Base-by-base conservation (phyloP, 2,329 filamentous ascomycete species). In the Rugonectria rugulosa region DNA sequence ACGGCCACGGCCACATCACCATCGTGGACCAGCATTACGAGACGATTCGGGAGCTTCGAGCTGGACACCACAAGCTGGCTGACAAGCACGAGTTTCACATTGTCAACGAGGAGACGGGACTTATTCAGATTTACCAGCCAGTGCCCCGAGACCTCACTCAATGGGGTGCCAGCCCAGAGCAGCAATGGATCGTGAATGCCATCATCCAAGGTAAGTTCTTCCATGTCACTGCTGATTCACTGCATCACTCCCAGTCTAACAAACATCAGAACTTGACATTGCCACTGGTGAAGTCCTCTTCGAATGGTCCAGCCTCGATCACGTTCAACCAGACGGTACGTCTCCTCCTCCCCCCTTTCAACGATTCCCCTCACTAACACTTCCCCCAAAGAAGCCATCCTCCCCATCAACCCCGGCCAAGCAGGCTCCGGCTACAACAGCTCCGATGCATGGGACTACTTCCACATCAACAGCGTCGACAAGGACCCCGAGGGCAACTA, bases 391-490 rank as follows among this genome's bases (percentile, higher is more conserved):
- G 79, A 81, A 59, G 73, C 76, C 6, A 69, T 81, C 11, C 70
- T 81, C 10, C 74, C 77, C 11, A 70, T 81, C 24, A 77, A 78
- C 58, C 75, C 77, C 0, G 79, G 79, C 21, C 76, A 80, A 42
- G 68, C 65, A 15, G 64, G 65, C 21, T 62, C 63, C 8, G 71
- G 71, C 4, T 70, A 65, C 45, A 72, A 72, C 42, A 59, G 53
- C 17, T 65, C 62, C 15, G 60, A 60, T n/a, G 67, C 76, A 1
- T 86, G 81, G 74, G 83, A 86, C 62, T 84, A 79, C 58, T 85
- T 84, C 67, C 82, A 85, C 66, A 79, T 85, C 69, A 85, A 85
- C 70, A 81, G 80, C 27, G 74, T 86, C 27, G 79, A 83, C 62
- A 82, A 84, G 63, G 78, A 80, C 51, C 63, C 69, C 1, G 62